A percentile compares a stretch with the other conserved stretches of the same genome.
Conservation (phyloP, 495 filamentous ascomycete species). For the Trichoderma reesei region DNA sequence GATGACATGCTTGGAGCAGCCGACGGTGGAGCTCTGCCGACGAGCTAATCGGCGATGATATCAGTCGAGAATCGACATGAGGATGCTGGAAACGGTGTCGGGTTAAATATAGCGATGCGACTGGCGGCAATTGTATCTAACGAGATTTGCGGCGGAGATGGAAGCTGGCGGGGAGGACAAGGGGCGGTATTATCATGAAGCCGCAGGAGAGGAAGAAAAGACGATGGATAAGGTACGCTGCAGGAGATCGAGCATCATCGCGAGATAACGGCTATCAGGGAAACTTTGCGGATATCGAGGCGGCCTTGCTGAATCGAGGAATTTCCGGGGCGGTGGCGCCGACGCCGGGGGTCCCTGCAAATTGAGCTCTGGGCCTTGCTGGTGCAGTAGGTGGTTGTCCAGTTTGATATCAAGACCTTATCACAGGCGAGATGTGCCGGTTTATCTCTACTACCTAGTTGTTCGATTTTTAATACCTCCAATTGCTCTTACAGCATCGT, state of each 20-base stretch:
- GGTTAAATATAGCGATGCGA: neutral
- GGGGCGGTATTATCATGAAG: neutral
- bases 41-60: neutral
- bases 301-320: neutral
- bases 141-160: neutral
- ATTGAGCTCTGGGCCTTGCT: neutral
- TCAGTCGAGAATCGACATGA: neutral
- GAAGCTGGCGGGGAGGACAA: neutral
- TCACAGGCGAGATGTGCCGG: too few relatives aligned
- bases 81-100: neutral
- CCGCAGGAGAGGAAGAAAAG: neutral
- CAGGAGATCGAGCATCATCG: neutral
- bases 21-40: slow-evolving; percentile 2
- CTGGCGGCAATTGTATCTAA: too few relatives aligned
- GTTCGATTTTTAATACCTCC: neutral
- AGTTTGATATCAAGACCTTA: neutral
- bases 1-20: slow-evolving; percentile 21
- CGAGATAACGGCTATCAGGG: slow-evolving; percentile 3
- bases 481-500: neutral
- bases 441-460: neutral
- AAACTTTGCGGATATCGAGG: neutral
- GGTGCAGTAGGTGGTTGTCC: neutral
- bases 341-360: neutral
- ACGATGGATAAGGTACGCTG: neutral
- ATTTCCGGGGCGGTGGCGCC: slow-evolving; percentile 6